Base-by-base conservation (phyloP, 768 basidiomycete species). In the Russula abietina region DNA sequence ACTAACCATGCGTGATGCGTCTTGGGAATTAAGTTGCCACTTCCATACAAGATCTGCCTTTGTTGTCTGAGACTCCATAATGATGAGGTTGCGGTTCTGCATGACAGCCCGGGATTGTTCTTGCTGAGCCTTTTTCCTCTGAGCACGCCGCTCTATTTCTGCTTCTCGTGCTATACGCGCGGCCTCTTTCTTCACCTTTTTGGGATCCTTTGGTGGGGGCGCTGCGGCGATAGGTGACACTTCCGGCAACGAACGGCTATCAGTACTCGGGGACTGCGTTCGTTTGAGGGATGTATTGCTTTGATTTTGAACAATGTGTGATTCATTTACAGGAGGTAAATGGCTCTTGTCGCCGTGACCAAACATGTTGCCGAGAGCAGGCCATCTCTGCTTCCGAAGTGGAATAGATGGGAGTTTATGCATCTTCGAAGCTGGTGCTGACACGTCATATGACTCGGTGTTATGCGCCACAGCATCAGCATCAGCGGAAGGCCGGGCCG, bases 21-120 rank as follows among this genome's bases (percentile, higher is more conserved):
- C 65, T 38, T 61, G 76, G 75, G 55, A 76, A 57, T 61, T 49
- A 71, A 30, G 70, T 56, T 74, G 73, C 57, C 66, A 76, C 60
- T 77, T 79, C 88, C 87, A 90, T 69, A 88, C 87, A 38, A 88
- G 71, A 63, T 88, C 83, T 60, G 78, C 76, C 67, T 75, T 78
- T 50, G 36, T 4, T 36, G 72, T 74, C 33, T 78, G 73, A 19
- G 71, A 80, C 67, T 84, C 81, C 70, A 83, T 83, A 69, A 89
- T 78, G 74, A 92, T 80, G 67, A 87, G 84, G 63, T 83, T 86
- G 66, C 91, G 88, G 77, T 95, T 96, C 70, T 87, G 83, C 86
- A 95, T 89, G 74, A 96, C 93, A 49, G 91, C 92, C 59, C 93
- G 84, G 19, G 93, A 91, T 73, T 93, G 89, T 69, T 97, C 94